Conservation (phyloP, 441 rosid genomes). For the Populus trichocarpa region DNA sequence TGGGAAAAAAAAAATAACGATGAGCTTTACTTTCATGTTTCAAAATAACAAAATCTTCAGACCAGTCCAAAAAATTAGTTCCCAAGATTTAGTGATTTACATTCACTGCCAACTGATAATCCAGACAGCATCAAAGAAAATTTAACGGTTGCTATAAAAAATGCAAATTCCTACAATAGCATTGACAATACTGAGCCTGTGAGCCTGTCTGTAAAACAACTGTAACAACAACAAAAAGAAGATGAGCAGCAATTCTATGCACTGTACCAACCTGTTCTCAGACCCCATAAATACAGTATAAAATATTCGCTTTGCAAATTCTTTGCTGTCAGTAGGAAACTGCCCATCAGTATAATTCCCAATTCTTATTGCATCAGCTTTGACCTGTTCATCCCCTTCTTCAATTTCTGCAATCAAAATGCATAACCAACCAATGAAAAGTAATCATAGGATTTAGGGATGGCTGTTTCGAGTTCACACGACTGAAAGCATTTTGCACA, state of each 20-base stretch:
- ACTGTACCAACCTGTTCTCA: constrained; percentile 75
- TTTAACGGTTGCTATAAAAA: neutral
- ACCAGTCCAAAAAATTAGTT: neutral
- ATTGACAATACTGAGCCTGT: neutral
- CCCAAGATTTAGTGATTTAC: neutral
- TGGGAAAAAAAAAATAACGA: neutral
- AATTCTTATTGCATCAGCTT: constrained; percentile 84
- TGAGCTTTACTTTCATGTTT: neutral
- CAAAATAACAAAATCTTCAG: neutral
- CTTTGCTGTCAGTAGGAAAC: constrained; percentile 89
- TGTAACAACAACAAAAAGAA: neutral
- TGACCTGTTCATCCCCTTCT: constrained; percentile 89
- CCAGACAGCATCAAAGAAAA: neutral
- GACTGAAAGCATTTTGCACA: neutral
- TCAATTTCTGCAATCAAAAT: constrained; percentile 55
- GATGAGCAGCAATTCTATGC: neutral
- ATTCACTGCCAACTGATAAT: neutral
- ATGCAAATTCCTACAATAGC: neutral
- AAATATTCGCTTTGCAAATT: constrained; percentile 86
- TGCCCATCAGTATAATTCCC: constrained; percentile 70
- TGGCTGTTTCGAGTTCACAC: neutral
- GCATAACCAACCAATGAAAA: constrained; percentile 6
- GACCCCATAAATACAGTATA: constrained; percentile 95
- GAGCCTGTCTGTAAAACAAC: neutral
- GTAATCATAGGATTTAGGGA: neutral